Base-by-base conservation (phyloP, 2,329 filamentous ascomycete species). In the Aspergillus vadensis region DNA sequence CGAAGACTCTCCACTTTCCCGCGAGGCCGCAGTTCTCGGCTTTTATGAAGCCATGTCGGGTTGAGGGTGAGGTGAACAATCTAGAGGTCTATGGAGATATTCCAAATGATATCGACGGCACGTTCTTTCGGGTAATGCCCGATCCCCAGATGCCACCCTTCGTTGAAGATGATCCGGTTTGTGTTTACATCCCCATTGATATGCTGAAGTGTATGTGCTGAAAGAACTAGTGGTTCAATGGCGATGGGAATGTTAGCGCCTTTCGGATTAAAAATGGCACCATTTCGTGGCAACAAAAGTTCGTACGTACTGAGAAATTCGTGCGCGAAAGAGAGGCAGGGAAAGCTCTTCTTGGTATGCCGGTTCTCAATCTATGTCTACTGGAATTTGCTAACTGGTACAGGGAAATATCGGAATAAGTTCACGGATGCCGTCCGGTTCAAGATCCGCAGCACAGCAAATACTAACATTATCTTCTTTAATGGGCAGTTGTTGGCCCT, bases 401-500 rank as follows among this genome's bases (percentile, higher is more conserved):
- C 59, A 62, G 76, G 77, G 0, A 76, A 75, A 50, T 80, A 80
- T 52, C 74, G 77, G 30, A 80, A 79, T 59, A 73, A 69, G 25
- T 78, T 66, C 62, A 78, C 77, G 4, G 75, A 79, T 63, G 72
- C 72, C 1, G 72, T 77, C 14, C 66, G 73, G 51, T 70, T 73
- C 50, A 68, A 70, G 23, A 58, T 75, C 10, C 68, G 70, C 41
- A 74, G 64, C 15, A 79, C 77, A 0, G 77, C 81, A 3, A 87
- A 88, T 63, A 87, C 85, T 1, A 87, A 88, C 59, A 74, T 87
- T n/a, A 75, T 83, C 1, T 85, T 82, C 66, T 87, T 83, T 81
- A 75, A 83, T 7, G 84, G 84, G 0, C 78, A 83, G 5, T 36
- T 70, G 1, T 53, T 70, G 0, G 68, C 68, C 50, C 66, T 87